Conservation (phyloP, 2,329 filamentous ascomycete species). For the Penicillium sp. region DNA sequence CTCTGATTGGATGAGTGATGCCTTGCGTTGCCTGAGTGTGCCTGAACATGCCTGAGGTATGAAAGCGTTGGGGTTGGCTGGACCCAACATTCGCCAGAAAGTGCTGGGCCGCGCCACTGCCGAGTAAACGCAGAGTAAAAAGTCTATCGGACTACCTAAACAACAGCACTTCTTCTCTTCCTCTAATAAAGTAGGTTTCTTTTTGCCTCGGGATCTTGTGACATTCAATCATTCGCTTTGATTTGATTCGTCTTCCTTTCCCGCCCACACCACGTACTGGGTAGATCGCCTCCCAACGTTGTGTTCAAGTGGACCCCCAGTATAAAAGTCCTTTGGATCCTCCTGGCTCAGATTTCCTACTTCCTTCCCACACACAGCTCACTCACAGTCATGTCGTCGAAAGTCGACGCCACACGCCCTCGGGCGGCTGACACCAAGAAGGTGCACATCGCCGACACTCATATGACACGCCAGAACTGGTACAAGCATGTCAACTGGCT, state of each 20-base stretch:
- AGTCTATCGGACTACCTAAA: conserved; percentile 5
- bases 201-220: conserved; percentile 31
- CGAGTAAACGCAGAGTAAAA: conserved; percentile 6
- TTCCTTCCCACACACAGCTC: conserved; percentile 15
- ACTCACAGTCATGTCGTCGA: conserved; percentile 33
- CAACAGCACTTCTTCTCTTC: conserved; percentile 6
- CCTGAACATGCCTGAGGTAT: conserved; percentile 14
- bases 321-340: conserved; percentile 22
- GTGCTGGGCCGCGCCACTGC: conserved; percentile 17
- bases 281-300: conserved; percentile 29
- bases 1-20: neutral
- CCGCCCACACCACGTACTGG: too few relatives aligned
- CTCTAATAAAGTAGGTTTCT: neutral
- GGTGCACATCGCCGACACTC: conserved; percentile 78
- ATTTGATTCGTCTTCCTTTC: conserved; percentile 23
- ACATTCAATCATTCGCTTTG: conserved; percentile 10
- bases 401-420: conserved; percentile 33
- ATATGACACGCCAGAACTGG: conserved; percentile 79
- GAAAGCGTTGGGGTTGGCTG: conserved; percentile 32
- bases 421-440: conserved; percentile 56
- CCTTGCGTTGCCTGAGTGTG: neutral
- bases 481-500: conserved; percentile 93
- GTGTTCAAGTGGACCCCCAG: conserved; percentile 23
- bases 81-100: conserved; percentile 29
- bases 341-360: conserved; percentile 10